Evolutionary conservation across 2,329 filamentous ascomycete genomes (phyloP).

Genomic region (Fusarium abutilonis): DNA sequence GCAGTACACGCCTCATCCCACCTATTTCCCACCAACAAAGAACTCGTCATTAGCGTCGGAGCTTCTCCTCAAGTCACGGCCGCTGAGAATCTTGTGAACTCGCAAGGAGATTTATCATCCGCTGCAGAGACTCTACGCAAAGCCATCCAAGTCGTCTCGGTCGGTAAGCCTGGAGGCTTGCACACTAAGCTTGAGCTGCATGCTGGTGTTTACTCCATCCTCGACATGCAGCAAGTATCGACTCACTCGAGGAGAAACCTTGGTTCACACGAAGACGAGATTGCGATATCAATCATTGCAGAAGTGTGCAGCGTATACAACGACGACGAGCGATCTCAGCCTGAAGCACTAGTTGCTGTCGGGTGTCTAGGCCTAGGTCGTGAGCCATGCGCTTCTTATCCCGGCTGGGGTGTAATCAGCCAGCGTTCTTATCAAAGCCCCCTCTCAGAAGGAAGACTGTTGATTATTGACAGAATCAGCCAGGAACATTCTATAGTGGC

Average conservation of each 20-base stretch:
- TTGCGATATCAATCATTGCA: conserved; percentile 66
- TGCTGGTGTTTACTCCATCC: conserved; percentile 71
- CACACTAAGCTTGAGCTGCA: conserved; percentile 63
- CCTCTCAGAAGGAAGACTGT: conserved; percentile 32
- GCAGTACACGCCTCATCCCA: conserved; percentile 27
- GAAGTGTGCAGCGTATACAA: conserved; percentile 71
- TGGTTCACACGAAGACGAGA: conserved; percentile 52
- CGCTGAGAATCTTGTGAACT: conserved; percentile 38
- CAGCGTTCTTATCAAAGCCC: conserved; percentile 44
- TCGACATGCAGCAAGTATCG: conserved; percentile 72
- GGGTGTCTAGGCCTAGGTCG: conserved; percentile 68
- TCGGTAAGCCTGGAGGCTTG: conserved; percentile 4
- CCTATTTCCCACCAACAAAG: conserved; percentile 25
- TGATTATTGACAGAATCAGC: conserved; percentile 69
- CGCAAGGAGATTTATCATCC: background rate
- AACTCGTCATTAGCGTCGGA: conserved; percentile 47
- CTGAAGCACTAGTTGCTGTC: conserved; percentile 66
- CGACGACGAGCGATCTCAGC: conserved; percentile 44
- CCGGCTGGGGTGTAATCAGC: conserved; percentile 68
- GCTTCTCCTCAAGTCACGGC: conserved; percentile 49
- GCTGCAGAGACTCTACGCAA: conserved; percentile 13
- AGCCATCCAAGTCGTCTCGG: background rate
- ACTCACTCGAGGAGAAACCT: conserved; percentile 56
- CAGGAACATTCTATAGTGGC: conserved; percentile 71
- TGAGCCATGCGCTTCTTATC: conserved; percentile 68